These are phyloP conservation scores for Coccinonectria pachysandricola DNA, from an alignment of 2,329 filamentous ascomycete species.

Conservation along the genomic window DNA sequence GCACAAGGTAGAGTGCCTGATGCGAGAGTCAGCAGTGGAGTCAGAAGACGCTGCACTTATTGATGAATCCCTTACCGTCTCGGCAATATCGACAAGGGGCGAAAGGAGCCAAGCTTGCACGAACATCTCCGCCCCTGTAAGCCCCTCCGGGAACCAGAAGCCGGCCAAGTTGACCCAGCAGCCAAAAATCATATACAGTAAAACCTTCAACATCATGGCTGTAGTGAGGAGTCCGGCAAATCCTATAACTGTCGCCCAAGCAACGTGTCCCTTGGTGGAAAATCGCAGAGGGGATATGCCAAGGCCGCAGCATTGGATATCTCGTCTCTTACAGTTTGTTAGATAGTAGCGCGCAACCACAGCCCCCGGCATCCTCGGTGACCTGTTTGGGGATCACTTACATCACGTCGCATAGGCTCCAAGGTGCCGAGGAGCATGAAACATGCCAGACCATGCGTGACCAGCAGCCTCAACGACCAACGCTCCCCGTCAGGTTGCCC, in stretches of 20 bases:
- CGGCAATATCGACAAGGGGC: constrained; percentile 13
- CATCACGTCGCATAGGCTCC: constrained; percentile 13
- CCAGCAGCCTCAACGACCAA: constrained; percentile 1
- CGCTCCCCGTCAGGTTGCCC: no score
- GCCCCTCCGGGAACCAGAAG: constrained; percentile 11
- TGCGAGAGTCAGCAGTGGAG: not conserved
- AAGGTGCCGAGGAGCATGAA: constrained; percentile 13
- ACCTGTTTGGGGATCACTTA: no score
- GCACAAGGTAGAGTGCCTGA: no score
- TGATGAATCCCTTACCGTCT: constrained; percentile 18
- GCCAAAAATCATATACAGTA: constrained; percentile 2
- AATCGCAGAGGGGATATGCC: constrained; percentile 7
- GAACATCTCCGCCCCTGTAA: constrained; percentile 5
- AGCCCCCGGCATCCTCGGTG: no score
- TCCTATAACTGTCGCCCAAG: constrained; percentile 3
- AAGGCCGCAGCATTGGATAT: constrained; percentile 9
- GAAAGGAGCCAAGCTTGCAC: constrained; percentile 11
- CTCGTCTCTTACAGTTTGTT: no score
- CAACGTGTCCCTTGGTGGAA: constrained; percentile 3
- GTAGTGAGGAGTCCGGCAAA: constrained; percentile 4
- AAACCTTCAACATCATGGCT: constrained; percentile 2
- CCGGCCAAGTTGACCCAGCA: constrained; percentile 5
- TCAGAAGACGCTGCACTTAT: no score
- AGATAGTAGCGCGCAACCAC: no score
- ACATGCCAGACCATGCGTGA: constrained; percentile 8